These are phyloP conservation scores for Phanerochaete sordida DNA, from an alignment of 768 basidiomycete species.

Conservation along the genomic window DNA sequence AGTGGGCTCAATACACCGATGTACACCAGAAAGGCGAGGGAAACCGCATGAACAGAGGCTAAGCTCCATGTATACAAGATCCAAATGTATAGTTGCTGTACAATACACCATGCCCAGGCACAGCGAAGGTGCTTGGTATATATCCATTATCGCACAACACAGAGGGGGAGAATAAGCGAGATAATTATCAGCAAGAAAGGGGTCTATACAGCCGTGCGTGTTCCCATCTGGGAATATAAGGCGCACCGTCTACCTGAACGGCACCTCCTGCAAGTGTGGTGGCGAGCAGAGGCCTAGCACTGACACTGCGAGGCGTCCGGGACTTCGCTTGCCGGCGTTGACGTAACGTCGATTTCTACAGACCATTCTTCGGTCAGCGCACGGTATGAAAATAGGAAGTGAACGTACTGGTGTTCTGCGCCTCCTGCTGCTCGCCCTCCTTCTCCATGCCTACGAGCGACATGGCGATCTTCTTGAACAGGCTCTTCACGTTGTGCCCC, in stretches of 20 bases:
- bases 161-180: background rate
- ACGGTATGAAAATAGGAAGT: background rate
- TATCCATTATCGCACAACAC: conserved; percentile 1
- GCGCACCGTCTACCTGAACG: background rate
- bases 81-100: conserved; percentile 9
- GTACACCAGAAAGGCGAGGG: conserved; percentile 87
- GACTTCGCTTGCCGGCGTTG: conserved; percentile 59
- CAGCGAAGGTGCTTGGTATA: background rate
- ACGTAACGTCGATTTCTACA: conserved; percentile 90
- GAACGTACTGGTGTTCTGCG: conserved; percentile 43
- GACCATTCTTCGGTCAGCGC: background rate
- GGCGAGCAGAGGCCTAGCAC: conserved; percentile 46
- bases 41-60: conserved; percentile 95
- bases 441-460: conserved; percentile 96
- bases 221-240: background rate
- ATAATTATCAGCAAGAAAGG: background rate
- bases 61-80: conserved; percentile 17
- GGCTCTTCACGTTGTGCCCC: conserved; percentile 96
- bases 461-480: conserved; percentile 99
- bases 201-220: background rate
- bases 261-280: background rate
- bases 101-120: conserved; percentile 5
- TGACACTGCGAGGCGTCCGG: conserved; percentile 87
- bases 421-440: conserved; percentile 50
- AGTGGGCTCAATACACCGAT: conserved; percentile 89